Evolutionary conservation across 306 rosid genomes (phyloP).

Genomic region (Arachis hypogaea): DNA sequence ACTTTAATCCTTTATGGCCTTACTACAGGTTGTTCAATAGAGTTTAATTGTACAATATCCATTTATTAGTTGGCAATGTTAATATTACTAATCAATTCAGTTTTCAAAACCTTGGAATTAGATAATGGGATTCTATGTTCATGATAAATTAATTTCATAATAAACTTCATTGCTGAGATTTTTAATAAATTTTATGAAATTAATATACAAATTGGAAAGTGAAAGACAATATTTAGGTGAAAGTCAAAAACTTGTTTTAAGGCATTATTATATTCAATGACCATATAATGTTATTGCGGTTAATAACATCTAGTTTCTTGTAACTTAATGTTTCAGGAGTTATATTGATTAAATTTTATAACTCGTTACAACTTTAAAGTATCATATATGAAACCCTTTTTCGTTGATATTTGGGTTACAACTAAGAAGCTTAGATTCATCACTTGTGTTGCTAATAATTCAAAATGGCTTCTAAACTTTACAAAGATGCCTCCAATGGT

Average conservation of each 20-base stretch:
- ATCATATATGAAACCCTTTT: background rate
- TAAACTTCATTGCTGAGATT: too few relatives aligned
- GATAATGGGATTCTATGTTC: too few relatives aligned
- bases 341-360: background rate
- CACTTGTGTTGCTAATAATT: background rate
- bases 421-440: background rate
- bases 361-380: background rate
- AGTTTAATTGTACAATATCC: slow-evolving; percentile 39
- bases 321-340: background rate
- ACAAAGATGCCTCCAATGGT: background rate
- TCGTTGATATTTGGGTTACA: background rate
- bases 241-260: background rate
- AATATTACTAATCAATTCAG: slow-evolving; percentile 32
- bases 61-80: slow-evolving; percentile 59
- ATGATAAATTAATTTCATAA: too few relatives aligned
- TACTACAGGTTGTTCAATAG: slow-evolving; percentile 49
- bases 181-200: background rate
- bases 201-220: background rate
- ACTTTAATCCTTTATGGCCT: slow-evolving; percentile 39
- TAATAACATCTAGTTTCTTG: background rate
- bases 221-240: background rate
- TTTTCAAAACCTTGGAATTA: too few relatives aligned
- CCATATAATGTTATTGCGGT: too few relatives aligned
- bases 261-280: background rate
- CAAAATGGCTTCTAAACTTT: background rate